Evolutionary conservation across 2,329 filamentous ascomycete genomes (phyloP), one percentile per base, ranked within the genome.

Genomic region (Bipolaris oryzae): DNA sequence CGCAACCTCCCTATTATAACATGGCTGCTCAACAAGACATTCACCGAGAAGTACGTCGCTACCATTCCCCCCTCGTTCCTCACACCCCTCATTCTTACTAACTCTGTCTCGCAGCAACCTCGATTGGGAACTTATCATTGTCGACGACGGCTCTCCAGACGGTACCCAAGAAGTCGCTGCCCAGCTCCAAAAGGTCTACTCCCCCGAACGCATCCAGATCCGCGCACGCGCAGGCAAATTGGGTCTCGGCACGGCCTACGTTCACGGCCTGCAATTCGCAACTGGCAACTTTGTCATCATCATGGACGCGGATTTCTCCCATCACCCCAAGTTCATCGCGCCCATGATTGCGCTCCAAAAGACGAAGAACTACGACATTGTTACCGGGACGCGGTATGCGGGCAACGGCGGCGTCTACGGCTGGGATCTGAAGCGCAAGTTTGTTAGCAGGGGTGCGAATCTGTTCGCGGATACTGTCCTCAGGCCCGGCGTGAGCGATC

Each of bases 241-340:
- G 37, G 94, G 94, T n/a, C 89, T 98, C 47, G 94, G 94, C 67
- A 97, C 94, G 2, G 94, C 94, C 46, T 98, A 98, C 80, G 91
- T 97, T 37, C 93, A 97, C 79, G 94, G 94, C 50, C 84, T 99
- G 58, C 87, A 96, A 77, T 98, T 90, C 75, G 89, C 85, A 21
- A 92, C 88, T 20, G 95, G 95, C 71, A 97, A 96, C 85, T 98
- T 88, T 74, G 91, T 99, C 75, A 91, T 99, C 83, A 99, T 99
- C 85, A 99, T 99, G 95, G 95, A 99, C 82, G 95, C 96, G 79
- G 95, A 99, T 81, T 99, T 99, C 85, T 92, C 87, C 69, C 95
- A 99, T 82, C 95, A 99, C 83, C 95, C 95, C 74, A 99, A 98
- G 81, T 99, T 98, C 85, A 96, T 99, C 79, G 88, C 93, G 51